Conservation (phyloP, 2,329 filamentous ascomycete genomes). For the Fusarium nurragi region DNA sequence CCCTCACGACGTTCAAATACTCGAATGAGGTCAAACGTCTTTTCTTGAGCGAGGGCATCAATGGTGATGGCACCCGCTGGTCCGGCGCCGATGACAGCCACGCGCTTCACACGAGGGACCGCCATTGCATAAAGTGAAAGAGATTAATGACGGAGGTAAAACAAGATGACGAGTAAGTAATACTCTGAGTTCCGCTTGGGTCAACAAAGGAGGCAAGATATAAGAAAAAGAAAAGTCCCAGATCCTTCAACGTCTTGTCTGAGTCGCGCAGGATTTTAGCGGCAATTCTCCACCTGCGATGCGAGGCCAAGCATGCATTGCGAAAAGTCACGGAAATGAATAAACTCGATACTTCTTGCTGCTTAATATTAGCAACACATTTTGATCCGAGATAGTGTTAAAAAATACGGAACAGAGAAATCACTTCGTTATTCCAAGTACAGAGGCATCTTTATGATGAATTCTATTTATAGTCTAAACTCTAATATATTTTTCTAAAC, state of each 20-base stretch:
- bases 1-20: slow-evolving; percentile 70
- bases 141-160: not conserved
- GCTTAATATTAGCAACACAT: too few relatives aligned
- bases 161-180: not conserved
- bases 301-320: too few relatives aligned
- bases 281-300: slow-evolving; percentile 24
- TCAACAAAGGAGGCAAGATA: not conserved
- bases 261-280: slow-evolving; percentile 19
- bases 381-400: too few relatives aligned
- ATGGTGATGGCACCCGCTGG: slow-evolving; percentile 68
- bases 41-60: slow-evolving; percentile 68
- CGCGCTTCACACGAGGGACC: slow-evolving; percentile 44
- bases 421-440: too few relatives aligned
- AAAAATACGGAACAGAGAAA: too few relatives aligned
- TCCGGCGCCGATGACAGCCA: slow-evolving; percentile 70
- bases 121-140: too few relatives aligned
- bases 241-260: not conserved
- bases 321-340: too few relatives aligned
- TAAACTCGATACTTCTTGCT: too few relatives aligned
- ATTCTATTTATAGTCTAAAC: too few relatives aligned
- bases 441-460: too few relatives aligned
- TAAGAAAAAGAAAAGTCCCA: slow-evolving; percentile 3
- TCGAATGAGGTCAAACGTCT: slow-evolving; percentile 65
- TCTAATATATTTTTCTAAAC: too few relatives aligned
- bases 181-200: too few relatives aligned